Base-by-base conservation (phyloP, 2,329 filamentous ascomycete species). In the Septoria linicola region DNA sequence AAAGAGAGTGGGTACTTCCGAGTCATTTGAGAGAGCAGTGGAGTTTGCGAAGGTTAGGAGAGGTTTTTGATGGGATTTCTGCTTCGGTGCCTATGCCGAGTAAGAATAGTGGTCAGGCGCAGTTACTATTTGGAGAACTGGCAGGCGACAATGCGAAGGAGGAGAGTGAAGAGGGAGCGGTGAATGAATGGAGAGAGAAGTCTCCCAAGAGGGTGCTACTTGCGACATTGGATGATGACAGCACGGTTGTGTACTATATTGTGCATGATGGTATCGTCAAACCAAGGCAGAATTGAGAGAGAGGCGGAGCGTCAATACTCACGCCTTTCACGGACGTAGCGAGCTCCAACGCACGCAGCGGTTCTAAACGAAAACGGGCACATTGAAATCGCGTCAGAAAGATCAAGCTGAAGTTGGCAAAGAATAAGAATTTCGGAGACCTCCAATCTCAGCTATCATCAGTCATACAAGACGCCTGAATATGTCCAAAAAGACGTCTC, bases 241-340 rank as follows among this genome's bases (percentile, higher is more conserved):
- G 88, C 58, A 92, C 88, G 0, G 79, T 93, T 14, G 85, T 89
- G 34, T 93, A 92, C 71, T 93, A 93, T 66, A 79, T 91, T 57
- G 81, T 92, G 68, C 88, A 92, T 63, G 87, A 92, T 68, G 88
- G 88, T n/a, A 83, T 91, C 58, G 87, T 92, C 46, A 93, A 92
- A 74, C 88, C 88, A 19, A 78, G 88, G 51, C 88, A 92, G 68
- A 93, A 93, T 67, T 92, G 73, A 78, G 11, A 8, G 13, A 13
- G 35, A 17, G 31, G 13, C 13, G 31, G 5, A 6, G 11, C 5
- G 13, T 13, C 7, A 7, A 13, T n/a, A n/a, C n/a, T n/a, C n/a
- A n/a, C n/a, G n/a, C n/a, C n/a, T n/a, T n/a, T n/a, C n/a, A n/a
- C n/a, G n/a, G n/a, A n/a, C n/a, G n/a, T n/a, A n/a, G n/a, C n/a